These are phyloP conservation scores for Boletus vinaceobasis DNA, from an alignment of 768 basidiomycete genomes.

Conservation along the genomic window DNA sequence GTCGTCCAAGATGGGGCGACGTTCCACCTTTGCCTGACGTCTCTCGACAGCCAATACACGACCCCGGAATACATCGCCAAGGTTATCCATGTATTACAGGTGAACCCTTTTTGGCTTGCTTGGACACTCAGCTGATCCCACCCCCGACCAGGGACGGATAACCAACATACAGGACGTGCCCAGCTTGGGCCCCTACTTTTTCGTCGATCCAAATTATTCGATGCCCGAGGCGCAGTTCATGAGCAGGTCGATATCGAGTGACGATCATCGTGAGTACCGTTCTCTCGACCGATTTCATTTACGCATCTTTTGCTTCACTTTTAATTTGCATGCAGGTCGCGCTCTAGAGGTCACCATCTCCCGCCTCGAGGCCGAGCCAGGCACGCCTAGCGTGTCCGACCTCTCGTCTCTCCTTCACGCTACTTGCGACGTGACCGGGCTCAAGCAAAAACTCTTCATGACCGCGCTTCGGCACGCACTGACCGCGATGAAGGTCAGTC, in stretches of 20 bases:
- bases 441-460: constrained; percentile 59
- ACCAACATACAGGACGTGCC: constrained; percentile 72
- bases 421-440: constrained; percentile 37
- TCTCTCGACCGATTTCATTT: neutral
- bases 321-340: neutral
- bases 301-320: neutral
- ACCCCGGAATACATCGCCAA: constrained; percentile 56
- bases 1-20: neutral
- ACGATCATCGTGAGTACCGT: constrained; percentile 43
- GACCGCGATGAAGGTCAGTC: constrained; percentile 77
- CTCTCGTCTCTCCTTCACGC: constrained; percentile 42
- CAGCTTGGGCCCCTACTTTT: constrained; percentile 69
- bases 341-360: constrained; percentile 5
- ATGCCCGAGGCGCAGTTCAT: constrained; percentile 55
- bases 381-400: constrained; percentile 10
- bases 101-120: constrained; percentile 16
- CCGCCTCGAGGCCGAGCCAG: constrained; percentile 1
- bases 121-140: neutral
- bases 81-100: constrained; percentile 63
- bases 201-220: constrained; percentile 60
- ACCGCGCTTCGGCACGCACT: constrained; percentile 71
- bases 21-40: neutral
- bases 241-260: constrained; percentile 38
- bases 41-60: constrained; percentile 41
- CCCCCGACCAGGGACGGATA: constrained; percentile 54